These are phyloP conservation scores for Verbena officinalis DNA, from an alignment of 257 asterid species.

Conservation along the genomic window DNA sequence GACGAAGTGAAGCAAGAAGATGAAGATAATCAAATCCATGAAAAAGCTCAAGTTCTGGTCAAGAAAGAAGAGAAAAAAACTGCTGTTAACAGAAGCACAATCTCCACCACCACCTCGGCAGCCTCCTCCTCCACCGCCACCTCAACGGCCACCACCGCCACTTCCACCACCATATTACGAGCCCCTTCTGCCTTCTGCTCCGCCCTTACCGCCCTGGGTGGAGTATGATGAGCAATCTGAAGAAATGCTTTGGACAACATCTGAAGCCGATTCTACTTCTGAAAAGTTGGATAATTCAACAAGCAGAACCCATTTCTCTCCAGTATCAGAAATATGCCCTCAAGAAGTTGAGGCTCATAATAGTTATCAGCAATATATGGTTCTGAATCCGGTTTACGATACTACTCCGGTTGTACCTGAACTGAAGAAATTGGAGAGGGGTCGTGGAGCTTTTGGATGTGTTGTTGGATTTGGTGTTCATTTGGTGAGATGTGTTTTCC, in stretches of 20 bases:
- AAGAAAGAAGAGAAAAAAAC: slow-evolving; percentile 53
- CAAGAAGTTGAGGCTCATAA: slow-evolving; percentile 5
- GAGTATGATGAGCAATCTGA: slow-evolving; percentile 41
- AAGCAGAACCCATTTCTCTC: slow-evolving; percentile 15
- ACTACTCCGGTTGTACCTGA: slow-evolving; percentile 24
- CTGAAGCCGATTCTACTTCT: slow-evolving; percentile 21
- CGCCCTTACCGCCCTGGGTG: slow-evolving; percentile 69
- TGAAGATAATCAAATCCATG: slow-evolving; percentile 68
- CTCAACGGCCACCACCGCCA: slow-evolving; percentile 29
- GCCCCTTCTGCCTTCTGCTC: slow-evolving; percentile 66
- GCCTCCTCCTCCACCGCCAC: slow-evolving; percentile 31
- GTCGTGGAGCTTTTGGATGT: slow-evolving; percentile 48
- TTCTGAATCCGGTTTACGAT: slow-evolving; percentile 35
- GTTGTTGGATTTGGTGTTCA: slow-evolving; percentile 44
- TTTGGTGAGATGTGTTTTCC: slow-evolving; percentile 56
- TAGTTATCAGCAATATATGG: slow-evolving; percentile 42
- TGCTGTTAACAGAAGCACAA: slow-evolving; percentile 21
- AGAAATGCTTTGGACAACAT: slow-evolving; percentile 27
- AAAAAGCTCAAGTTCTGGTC: slow-evolving; percentile 78
- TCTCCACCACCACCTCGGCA: slow-evolving; percentile 43
- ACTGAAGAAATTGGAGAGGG: slow-evolving; percentile 31
- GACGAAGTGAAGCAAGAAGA: slow-evolving; percentile 20
- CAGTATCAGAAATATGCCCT: slow-evolving; percentile 24
- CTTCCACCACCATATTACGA: slow-evolving; percentile 28
- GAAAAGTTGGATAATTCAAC: slow-evolving; percentile 13